Percentiles rank a stretch among this genome's conserved stretches.
Evolutionary conservation across 108 stramenopile species (phyloP).

Genomic region (Fistulifera pelliculosa): DNA sequence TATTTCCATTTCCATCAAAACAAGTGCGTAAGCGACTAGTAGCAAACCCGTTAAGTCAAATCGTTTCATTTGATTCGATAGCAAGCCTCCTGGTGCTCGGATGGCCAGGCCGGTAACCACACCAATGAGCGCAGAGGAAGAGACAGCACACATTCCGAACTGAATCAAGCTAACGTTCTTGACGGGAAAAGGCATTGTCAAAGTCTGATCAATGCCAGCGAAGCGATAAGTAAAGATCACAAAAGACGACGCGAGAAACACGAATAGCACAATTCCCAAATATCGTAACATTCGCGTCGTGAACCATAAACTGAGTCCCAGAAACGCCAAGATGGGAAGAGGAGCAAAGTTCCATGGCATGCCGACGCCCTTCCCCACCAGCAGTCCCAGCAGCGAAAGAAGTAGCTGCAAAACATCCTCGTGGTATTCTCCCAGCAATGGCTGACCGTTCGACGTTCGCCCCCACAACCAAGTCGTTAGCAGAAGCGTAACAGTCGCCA

Average conservation of each 20-base stretch:
- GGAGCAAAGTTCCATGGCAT: constrained; percentile 70
- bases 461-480: constrained; percentile 54
- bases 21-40: constrained; percentile 32
- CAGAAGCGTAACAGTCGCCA: constrained; percentile 30
- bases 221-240: constrained; percentile 63
- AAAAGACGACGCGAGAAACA: constrained; percentile 44
- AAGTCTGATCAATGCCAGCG: constrained; percentile 39
- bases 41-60: constrained; percentile 48
- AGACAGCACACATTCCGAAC: constrained; percentile 42
- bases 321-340: constrained; percentile 53
- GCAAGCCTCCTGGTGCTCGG: constrained; percentile 50
- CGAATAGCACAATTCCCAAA: constrained; percentile 56
- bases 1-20: constrained; percentile 38
- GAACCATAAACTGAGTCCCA: constrained; percentile 58
- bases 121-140: constrained; percentile 30
- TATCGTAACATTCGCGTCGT: constrained; percentile 66
- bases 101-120: constrained; percentile 49
- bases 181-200: constrained; percentile 32
- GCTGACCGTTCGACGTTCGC: constrained; percentile 40
- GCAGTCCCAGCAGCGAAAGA: constrained; percentile 35
- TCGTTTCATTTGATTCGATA: constrained; percentile 32
- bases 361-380: constrained; percentile 55
- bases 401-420: constrained; percentile 68
- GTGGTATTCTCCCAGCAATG: constrained; percentile 70
- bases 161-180: constrained; percentile 34